A percentile compares a stretch with the other conserved stretches of the same genome.
phyloP scores from a whole-genome alignment of 495 filamentous ascomycete genomes.

The Letharia columbiana region DNA sequence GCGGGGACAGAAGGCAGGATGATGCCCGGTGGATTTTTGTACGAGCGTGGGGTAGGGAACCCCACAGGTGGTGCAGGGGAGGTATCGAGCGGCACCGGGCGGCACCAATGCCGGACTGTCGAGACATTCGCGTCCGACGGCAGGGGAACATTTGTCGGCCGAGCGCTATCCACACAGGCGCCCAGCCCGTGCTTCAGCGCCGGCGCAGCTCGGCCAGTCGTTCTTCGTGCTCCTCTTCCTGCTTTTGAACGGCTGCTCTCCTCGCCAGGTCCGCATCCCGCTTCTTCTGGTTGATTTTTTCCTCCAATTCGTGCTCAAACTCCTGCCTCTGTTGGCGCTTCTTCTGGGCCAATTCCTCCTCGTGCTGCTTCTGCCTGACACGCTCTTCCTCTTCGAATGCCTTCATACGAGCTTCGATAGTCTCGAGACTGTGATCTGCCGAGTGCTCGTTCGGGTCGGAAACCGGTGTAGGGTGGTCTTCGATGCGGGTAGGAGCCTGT shows the following conservation, averaged over 20 bases:
- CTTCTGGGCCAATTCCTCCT: neutral
- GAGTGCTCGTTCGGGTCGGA: neutral
- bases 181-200: neutral
- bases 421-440: neutral
- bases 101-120: no score
- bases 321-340: neutral
- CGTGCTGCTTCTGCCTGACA: neutral
- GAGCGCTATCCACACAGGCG: neutral
- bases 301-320: slow-evolving; percentile 5
- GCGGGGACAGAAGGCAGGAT: neutral
- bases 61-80: no score
- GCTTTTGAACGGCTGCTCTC: neutral
- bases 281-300: neutral
- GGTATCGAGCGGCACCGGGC: no score
- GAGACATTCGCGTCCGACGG: no score
- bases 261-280: slow-evolving; percentile 2
- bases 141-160: no score
- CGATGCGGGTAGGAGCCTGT: neutral
- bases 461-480: neutral
- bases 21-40: neutral
- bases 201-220: neutral
- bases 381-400: slow-evolving; percentile 9
- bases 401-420: neutral
- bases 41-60: no score
- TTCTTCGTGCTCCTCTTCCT: slow-evolving; percentile 5